Percentiles rank a stretch among this genome's conserved stretches.
Conservation (phyloP, 805 yeast species). For the Ogataea pini region DNA sequence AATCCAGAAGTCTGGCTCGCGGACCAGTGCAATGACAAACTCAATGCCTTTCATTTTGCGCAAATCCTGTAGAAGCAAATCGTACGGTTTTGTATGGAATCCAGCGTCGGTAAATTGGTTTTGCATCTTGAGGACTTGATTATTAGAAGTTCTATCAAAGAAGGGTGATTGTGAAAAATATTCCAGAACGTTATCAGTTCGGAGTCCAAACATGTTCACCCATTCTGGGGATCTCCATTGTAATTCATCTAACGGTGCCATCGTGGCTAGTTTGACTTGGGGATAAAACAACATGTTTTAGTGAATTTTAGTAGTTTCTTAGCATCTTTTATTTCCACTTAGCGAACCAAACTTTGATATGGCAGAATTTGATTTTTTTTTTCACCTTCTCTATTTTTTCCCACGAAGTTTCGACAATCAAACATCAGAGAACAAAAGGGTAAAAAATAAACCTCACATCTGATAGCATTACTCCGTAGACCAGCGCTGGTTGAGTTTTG, state of each 20-base stretch:
- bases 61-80: constrained; percentile 48
- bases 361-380: too few species aligned
- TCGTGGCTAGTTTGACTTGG: constrained; percentile 6
- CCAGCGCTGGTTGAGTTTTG: background rate
- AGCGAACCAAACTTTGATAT: too few species aligned
- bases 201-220: constrained; percentile 85
- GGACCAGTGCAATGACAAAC: constrained; percentile 67
- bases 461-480: background rate
- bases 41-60: constrained; percentile 83
- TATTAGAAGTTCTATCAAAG: constrained; percentile 90
- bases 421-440: background rate
- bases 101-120: constrained; percentile 68
- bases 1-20: constrained; percentile 94
- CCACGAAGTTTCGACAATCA: too few species aligned
- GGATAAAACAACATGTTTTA: too few species aligned
- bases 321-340: too few species aligned
- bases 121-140: constrained; percentile 95
- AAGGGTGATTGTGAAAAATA: constrained; percentile 94
- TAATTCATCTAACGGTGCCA: constrained; percentile 67
- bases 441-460: background rate
- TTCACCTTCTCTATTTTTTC: too few species aligned
- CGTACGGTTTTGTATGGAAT: constrained; percentile 36
- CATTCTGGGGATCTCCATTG: constrained; percentile 99
- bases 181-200: constrained; percentile 88
- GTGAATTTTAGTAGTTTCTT: too few species aligned